Conservation (phyloP, 148 eudicot genomes). For the Simmondsia chinensis region DNA sequence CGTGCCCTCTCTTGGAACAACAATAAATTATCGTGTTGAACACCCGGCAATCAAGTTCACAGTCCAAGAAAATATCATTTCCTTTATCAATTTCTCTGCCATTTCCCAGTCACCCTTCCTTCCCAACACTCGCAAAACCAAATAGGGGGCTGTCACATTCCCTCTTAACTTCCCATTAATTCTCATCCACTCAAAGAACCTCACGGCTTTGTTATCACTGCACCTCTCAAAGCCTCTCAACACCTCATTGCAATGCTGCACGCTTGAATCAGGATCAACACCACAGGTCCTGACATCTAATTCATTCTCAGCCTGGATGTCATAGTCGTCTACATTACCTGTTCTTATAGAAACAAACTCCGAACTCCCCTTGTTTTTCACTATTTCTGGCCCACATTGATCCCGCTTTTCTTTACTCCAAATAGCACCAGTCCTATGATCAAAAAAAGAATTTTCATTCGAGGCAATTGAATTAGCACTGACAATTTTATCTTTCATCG, state of each 20-base stretch:
- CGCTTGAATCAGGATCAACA: constrained; percentile 28
- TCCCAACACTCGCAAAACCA: constrained; percentile 63
- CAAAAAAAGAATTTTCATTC: constrained; percentile 5
- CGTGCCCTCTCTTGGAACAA: constrained; percentile 64
- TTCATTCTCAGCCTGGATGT: constrained; percentile 5
- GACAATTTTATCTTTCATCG: constrained; percentile 12
- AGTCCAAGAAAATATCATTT: constrained; percentile 48
- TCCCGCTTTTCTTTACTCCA: constrained; percentile 33
- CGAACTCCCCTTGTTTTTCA: constrained; percentile 11
- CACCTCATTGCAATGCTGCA: constrained; percentile 40
- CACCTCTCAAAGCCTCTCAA: constrained; percentile 50
- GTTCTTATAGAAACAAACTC: constrained; percentile 5
- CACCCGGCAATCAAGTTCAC: constrained; percentile 61
- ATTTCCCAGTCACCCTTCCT: constrained; percentile 70
- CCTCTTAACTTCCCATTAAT: constrained; percentile 51
- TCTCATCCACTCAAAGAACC: constrained; percentile 76
- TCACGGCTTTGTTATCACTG: constrained; percentile 41
- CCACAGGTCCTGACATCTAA: constrained; percentile 24
- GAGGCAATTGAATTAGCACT: constrained; percentile 11
- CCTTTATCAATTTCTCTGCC: constrained; percentile 53
- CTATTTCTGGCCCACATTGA: constrained; percentile 16
- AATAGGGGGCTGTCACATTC: constrained; percentile 59
- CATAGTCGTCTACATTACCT: not conserved
- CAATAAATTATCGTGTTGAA: constrained; percentile 80
- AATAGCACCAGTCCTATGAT: constrained; percentile 13